Evolutionary conservation across 208 protist genomes (phyloP).

Genomic region (Wallacemonas sp.): DNA sequence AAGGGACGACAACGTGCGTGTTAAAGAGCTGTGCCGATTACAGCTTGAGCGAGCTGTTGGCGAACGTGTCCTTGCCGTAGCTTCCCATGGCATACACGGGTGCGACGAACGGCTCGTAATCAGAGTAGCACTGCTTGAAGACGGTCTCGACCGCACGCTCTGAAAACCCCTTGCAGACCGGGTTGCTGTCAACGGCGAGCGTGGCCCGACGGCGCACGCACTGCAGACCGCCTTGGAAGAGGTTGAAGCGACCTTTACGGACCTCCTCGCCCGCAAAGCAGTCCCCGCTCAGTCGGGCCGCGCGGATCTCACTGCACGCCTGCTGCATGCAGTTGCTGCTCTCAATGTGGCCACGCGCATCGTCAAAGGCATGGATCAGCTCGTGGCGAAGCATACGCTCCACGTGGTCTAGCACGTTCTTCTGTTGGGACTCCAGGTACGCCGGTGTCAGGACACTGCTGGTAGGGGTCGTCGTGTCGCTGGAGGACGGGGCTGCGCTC

Average conservation of each 20-base stretch:
- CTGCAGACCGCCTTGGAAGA: constrained; percentile 64
- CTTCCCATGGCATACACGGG: constrained; percentile 83
- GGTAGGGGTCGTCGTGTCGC: not conserved
- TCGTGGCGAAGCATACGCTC: constrained; percentile 92
- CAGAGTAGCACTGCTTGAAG: constrained; percentile 81
- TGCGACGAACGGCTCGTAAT: constrained; percentile 88
- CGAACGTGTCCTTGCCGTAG: constrained; percentile 68
- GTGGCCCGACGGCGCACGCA: constrained; percentile 90
- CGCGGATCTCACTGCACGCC: constrained; percentile 94
- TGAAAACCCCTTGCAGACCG: constrained; percentile 81
- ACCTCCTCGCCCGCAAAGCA: constrained; percentile 80
- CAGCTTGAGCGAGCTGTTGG: constrained; percentile 26
- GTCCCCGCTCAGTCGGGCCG: constrained; percentile 93
- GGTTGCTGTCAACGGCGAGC: constrained; percentile 86
- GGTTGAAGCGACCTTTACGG: constrained; percentile 64
- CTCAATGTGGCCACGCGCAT: constrained; percentile 88
- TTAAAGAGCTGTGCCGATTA: constrained; percentile 4
- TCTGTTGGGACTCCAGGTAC: constrained; percentile 23
- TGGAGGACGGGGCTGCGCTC: not conserved
- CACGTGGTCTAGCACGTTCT: constrained; percentile 36
- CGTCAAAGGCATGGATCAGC: constrained; percentile 95
- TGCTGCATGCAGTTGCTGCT: constrained; percentile 89
- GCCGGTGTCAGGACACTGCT: not conserved
- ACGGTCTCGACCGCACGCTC: constrained; percentile 79
- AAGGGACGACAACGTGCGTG: too few species aligned